phyloP scores from a whole-genome alignment of 2,329 filamentous ascomycete species.

The Coniochaeta hoffmannii region DNA sequence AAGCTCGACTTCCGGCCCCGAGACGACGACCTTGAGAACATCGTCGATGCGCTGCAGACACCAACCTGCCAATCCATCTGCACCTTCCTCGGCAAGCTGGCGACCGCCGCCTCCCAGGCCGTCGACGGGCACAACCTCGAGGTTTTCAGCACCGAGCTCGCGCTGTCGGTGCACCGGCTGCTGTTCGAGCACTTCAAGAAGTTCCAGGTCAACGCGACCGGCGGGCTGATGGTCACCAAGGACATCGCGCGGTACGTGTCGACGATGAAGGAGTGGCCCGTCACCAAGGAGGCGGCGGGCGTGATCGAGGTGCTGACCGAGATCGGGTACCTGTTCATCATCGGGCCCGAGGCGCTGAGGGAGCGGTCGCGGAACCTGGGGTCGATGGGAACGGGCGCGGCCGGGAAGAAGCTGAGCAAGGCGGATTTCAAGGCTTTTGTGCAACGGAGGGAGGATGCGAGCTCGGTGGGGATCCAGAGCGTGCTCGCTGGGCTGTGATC shows the following conservation, averaged over 20 bases:
- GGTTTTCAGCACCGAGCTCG: constrained; percentile 76
- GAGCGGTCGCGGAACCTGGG: constrained; percentile 59
- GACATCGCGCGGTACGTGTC: constrained; percentile 92
- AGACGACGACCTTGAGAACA: constrained; percentile 58
- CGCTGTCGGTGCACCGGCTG: constrained; percentile 66
- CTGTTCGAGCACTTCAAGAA: constrained; percentile 92
- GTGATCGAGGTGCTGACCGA: constrained; percentile 83
- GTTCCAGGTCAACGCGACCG: constrained; percentile 87
- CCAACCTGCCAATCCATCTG: constrained; percentile 76
- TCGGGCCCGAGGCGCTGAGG: constrained; percentile 70
- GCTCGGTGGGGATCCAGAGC: constrained; percentile 73
- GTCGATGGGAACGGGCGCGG: constrained; percentile 28
- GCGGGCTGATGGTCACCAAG: constrained; percentile 90
- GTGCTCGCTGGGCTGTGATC: constrained; percentile 63
- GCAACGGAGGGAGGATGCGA: constrained; percentile 74
- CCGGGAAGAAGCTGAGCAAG: constrained; percentile 51
- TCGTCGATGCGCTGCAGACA: constrained; percentile 74
- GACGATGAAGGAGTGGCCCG: constrained; percentile 74
- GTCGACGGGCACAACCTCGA: constrained; percentile 80
- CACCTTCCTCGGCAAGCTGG: constrained; percentile 67
- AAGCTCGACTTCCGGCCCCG: constrained; percentile 87
- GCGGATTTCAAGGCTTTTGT: constrained; percentile 78
- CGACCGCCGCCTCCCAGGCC: constrained; percentile 55
- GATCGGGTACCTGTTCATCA: constrained; percentile 92
- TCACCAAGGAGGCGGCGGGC: constrained; percentile 59